phyloP scores from a whole-genome alignment of 208 protist genomes.

The Trichomonas gallinae region DNA sequence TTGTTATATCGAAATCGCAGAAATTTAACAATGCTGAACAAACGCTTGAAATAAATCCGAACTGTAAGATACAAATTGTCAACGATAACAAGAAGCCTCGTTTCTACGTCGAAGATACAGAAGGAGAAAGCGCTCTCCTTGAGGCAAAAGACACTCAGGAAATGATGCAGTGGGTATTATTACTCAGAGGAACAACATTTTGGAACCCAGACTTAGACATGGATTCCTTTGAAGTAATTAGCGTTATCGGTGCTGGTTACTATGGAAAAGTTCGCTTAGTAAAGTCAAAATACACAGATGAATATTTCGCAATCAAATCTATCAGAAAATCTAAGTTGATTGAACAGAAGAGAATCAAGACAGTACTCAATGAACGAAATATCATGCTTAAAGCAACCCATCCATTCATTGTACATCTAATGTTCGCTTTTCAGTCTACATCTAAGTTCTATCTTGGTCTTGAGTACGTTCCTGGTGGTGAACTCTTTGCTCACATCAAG shows the following conservation, averaged over 20 bases:
- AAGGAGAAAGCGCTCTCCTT: neutral
- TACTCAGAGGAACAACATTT: neutral
- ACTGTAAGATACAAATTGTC: neutral
- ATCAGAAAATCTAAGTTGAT: neutral
- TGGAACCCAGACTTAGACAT: neutral
- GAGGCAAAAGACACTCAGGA: neutral
- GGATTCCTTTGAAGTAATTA: neutral
- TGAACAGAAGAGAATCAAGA: neutral
- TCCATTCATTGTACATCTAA: neutral
- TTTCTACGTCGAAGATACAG: neutral
- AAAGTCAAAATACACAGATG: neutral
- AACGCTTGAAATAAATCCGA: neutral
- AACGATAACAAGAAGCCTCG: neutral
- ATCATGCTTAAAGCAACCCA: neutral
- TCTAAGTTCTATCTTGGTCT: neutral
- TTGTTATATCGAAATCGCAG: neutral
- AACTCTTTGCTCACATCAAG: neutral
- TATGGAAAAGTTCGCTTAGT: neutral
- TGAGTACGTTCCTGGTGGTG: neutral
- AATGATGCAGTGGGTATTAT: neutral
- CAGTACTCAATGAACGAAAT: neutral
- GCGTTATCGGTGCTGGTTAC: neutral
- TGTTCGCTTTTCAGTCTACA: neutral
- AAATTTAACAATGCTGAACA: neutral
- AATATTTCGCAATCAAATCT: slow-evolving; percentile 6